Percentiles rank a stretch among this genome's conserved stretches.
Conservation (phyloP, 2,329 filamentous ascomycete genomes). For the Sordariomycetes sp. region DNA sequence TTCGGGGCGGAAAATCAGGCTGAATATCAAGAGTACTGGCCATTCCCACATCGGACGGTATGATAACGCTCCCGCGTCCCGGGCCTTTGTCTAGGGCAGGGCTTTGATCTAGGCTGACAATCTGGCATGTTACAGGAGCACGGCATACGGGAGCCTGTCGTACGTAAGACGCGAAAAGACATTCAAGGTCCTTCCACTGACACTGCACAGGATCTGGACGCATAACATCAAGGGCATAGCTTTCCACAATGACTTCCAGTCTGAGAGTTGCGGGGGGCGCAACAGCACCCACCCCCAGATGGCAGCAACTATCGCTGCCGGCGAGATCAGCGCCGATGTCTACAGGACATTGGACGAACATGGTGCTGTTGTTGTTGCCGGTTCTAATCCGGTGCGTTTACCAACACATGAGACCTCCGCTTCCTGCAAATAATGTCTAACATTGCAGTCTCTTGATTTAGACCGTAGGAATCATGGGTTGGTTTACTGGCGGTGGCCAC, state of each 20-base stretch:
- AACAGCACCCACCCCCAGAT: not conserved
- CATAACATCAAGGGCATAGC: conserved; percentile 3
- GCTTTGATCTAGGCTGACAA: no score
- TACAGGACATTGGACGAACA: conserved; percentile 3
- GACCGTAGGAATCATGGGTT: conserved; percentile 17
- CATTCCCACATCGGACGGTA: conserved; percentile 7
- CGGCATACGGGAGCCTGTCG: not conserved
- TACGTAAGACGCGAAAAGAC: not conserved
- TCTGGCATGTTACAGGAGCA: not conserved
- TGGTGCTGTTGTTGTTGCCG: conserved; percentile 4
- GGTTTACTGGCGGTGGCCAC: conserved; percentile 26
- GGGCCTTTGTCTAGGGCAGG: no score
- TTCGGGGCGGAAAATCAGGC: conserved; percentile 19
- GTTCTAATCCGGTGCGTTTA: conserved; percentile 1
- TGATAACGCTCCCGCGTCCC: no score
- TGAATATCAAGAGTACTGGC: conserved; percentile 20
- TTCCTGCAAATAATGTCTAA: not conserved
- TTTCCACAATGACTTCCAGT: conserved; percentile 3
- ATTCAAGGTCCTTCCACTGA: not conserved
- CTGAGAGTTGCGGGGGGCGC: not conserved
- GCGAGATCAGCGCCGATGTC: conserved; percentile 1
- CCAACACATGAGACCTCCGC: not conserved
- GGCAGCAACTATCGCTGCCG: conserved; percentile 4
- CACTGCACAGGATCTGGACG: conserved; percentile 1
- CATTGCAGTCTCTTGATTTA: not conserved